phyloP scores from a whole-genome alignment of 495 filamentous ascomycete genomes.

The Cenococcum geophilum region DNA sequence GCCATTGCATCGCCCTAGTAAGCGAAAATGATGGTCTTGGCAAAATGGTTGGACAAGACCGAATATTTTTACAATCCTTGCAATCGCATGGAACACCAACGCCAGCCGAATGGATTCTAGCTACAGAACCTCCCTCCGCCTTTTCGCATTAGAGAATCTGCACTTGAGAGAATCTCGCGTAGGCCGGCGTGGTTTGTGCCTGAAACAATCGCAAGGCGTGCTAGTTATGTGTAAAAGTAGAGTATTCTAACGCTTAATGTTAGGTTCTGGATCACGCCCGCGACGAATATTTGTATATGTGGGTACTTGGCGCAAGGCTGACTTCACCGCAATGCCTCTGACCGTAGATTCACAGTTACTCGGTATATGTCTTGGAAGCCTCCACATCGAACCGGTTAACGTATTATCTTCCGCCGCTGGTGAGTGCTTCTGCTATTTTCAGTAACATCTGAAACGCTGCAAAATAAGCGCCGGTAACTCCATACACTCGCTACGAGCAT shows the following conservation, averaged over 20 bases:
- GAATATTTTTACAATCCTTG: slow-evolving; percentile 6
- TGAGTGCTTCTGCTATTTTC: slow-evolving; percentile 31
- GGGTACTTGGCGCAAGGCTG: slow-evolving; percentile 11
- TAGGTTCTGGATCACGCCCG: slow-evolving; percentile 38
- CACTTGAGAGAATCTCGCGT: no score
- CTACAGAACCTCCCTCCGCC: no score
- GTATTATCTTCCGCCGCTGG: slow-evolving; percentile 40
- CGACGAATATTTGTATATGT: slow-evolving; percentile 41
- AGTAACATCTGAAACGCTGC: slow-evolving; percentile 14
- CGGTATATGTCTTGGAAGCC: slow-evolving; percentile 40
- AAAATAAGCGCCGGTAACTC: slow-evolving; percentile 22
- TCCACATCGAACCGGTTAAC: slow-evolving; percentile 40
- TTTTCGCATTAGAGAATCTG: neutral
- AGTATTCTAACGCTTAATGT: slow-evolving; percentile 9
- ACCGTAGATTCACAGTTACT: slow-evolving; percentile 33
- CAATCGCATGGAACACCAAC: neutral
- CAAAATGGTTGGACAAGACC: slow-evolving; percentile 25
- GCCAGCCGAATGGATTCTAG: no score
- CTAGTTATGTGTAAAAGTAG: neutral
- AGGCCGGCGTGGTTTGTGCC: slow-evolving; percentile 5
- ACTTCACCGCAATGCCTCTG: slow-evolving; percentile 16
- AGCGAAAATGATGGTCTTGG: slow-evolving; percentile 13
- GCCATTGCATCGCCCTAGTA: slow-evolving; percentile 11
- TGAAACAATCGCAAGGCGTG: neutral
- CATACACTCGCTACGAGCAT: slow-evolving; percentile 15